A percentile compares a stretch with the other conserved stretches of the same genome.
These are phyloP conservation scores for Populus tremula DNA, from an alignment of 345 rosid genomes.

Conservation along the genomic window DNA sequence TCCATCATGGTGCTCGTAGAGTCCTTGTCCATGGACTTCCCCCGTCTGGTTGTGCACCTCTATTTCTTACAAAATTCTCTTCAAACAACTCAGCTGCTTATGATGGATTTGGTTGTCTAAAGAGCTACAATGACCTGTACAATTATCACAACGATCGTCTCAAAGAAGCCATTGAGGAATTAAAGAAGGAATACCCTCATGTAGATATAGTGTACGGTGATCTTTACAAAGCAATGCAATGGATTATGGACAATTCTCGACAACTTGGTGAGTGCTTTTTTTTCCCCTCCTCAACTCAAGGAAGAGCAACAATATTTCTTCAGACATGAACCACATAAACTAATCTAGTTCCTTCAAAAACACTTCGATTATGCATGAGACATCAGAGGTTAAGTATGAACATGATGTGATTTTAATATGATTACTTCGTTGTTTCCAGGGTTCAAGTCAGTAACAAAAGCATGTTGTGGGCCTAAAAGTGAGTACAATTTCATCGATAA, in stretches of 20 bases:
- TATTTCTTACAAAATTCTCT: background rate
- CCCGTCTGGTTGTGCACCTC: conserved; percentile 14
- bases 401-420: background rate
- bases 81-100: background rate
- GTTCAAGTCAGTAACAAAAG: background rate
- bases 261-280: conserved; percentile 6
- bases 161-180: background rate
- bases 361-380: too few species aligned
- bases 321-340: too few species aligned
- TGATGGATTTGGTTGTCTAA: conserved; percentile 1
- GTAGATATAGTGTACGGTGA: background rate
- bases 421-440: background rate
- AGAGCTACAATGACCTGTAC: background rate
- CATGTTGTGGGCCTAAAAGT: too few species aligned
- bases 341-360: too few species aligned
- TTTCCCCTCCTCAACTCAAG: background rate
- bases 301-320: too few species aligned
- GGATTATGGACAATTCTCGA: background rate
- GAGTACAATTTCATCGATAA: background rate
- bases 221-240: background rate
- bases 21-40: conserved; percentile 20
- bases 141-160: background rate
- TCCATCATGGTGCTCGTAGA: background rate
- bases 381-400: too few species aligned
- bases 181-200: background rate